These are phyloP conservation scores for Aureobasidium uvarum DNA, from an alignment of 2,329 filamentous ascomycete genomes.

Conservation along the genomic window DNA sequence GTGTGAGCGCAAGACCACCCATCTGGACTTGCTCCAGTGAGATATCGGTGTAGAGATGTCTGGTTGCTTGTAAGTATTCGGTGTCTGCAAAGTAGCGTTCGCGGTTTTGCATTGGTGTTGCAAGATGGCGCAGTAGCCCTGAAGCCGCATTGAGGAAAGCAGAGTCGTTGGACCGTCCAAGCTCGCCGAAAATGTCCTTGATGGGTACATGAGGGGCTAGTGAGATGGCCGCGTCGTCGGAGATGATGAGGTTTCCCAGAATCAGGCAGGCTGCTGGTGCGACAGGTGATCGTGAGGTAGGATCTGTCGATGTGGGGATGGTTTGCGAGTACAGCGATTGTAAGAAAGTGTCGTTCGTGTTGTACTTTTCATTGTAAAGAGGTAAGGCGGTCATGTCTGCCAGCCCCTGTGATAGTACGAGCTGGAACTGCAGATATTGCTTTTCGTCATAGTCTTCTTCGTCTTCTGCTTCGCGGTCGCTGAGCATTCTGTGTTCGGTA, in stretches of 20 bases:
- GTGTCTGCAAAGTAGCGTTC: conserved; percentile 23
- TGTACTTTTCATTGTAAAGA: conserved; percentile 18
- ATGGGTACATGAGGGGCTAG: conserved; percentile 26
- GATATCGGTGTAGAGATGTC: conserved; percentile 13
- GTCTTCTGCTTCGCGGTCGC: conserved; percentile 2
- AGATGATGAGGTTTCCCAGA: conserved; percentile 27
- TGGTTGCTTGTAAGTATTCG: neutral
- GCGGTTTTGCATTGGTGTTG: conserved; percentile 22
- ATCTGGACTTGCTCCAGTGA: conserved; percentile 27
- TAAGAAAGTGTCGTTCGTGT: neutral
- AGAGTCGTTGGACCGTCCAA: conserved; percentile 22
- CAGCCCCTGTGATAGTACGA: conserved; percentile 15
- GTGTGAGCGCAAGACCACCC: conserved; percentile 26
- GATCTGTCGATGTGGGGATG: conserved; percentile 5
- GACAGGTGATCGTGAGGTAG: conserved; percentile 15
- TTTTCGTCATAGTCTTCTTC: conserved; percentile 23
- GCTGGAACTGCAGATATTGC: conserved; percentile 25
- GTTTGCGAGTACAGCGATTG: conserved; percentile 22
- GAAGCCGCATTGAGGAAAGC: conserved; percentile 28
- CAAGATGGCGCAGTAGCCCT: conserved; percentile 28
- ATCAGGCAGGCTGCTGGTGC: conserved; percentile 26
- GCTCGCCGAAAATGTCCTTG: conserved; percentile 9
- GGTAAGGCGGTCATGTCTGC: conserved; percentile 24
- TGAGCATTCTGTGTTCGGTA: conserved; percentile 19
- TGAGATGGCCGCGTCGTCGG: conserved; percentile 16